Conservation (phyloP, 352 stramenopile species). For the Lagenidium sp. region DNA sequence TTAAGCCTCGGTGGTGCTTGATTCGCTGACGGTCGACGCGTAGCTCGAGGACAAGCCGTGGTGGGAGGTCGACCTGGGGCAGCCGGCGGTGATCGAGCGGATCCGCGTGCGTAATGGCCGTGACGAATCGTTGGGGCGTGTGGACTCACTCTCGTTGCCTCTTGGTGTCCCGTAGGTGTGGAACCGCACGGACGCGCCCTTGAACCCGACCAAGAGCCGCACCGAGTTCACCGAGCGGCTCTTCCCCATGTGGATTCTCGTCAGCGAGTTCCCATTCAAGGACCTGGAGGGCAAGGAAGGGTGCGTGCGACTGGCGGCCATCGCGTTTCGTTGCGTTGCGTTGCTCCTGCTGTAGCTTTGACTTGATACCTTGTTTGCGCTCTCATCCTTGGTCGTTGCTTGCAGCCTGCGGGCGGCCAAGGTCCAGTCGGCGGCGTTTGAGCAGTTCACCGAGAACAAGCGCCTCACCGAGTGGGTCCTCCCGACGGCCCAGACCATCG, state of each 20-base stretch:
- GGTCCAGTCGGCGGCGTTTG: constrained; percentile 63
- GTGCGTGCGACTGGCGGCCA: too few relatives aligned
- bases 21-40: background rate
- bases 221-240: constrained; percentile 77
- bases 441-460: constrained; percentile 66
- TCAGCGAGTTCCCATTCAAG: constrained; percentile 85
- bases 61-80: constrained; percentile 90
- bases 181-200: constrained; percentile 88
- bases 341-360: background rate
- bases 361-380: too few relatives aligned
- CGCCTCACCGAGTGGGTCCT: constrained; percentile 86
- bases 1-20: background rate
- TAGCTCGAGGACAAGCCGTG: constrained; percentile 87
- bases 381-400: too few relatives aligned
- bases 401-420: constrained; percentile 76
- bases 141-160: background rate
- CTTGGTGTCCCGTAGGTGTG: constrained; percentile 63
- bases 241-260: constrained; percentile 91
- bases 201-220: constrained; percentile 56
- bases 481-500: constrained; percentile 73
- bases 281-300: constrained; percentile 70
- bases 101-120: too few relatives aligned
- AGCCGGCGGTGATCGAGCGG: constrained; percentile 64
- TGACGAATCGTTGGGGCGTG: too few relatives aligned
- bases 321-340: too few relatives aligned